Base-by-base conservation (phyloP, 139 green algal species). In the Chlorella sorokiniana region DNA sequence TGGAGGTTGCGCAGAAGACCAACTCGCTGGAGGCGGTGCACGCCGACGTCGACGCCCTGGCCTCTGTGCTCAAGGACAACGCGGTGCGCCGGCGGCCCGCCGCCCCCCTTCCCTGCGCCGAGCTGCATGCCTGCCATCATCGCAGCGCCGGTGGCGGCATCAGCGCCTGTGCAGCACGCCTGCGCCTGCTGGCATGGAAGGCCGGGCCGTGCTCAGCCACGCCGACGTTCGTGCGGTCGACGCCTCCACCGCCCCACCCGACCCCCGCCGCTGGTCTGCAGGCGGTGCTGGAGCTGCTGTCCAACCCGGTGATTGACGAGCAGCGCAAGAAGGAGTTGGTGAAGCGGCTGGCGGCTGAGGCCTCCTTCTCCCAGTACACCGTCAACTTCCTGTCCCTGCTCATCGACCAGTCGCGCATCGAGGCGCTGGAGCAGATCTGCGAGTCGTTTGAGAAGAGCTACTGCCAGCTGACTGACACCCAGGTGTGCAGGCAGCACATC, bases 341-440 rank as follows among this genome's bases (percentile, higher is more conserved):
- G 38, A 78, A 87, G 44, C 94, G 91, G 61, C 81, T 99, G 40
- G 91, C 82, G 45, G 90, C 92, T 69, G 96, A 99, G 86, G 93
- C 90, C 25, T 51, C 37, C 52, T 81, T 81, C 75, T 72, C 31
- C 44, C 48, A 92, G 61, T 94, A 94, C 90, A 99, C 96, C 51
- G 71, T 86, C 76, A 99, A 98, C 93, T 99, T 99, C 87, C 86
- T 99, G n/a, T 93, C 95, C 83, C 85, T 99, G 78, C 86, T 99
- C 65, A 85, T 99, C 22, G 91, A 97, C 88, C 96, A 98, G 90
- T 92, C 95, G 88, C 92, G 96, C 74, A 86, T 96, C 2, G 79
- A 91, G 42, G 86, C 93, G 42, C 78, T 98, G 25, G 89, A 93
- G 27, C 90, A 97, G 63, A 97, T 99, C 70, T 92, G 92, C 78